A percentile compares a stretch with the other conserved stretches of the same genome.
Conservation (phyloP, 202 grass and related monocot species). For the Panicum virgatum region DNA sequence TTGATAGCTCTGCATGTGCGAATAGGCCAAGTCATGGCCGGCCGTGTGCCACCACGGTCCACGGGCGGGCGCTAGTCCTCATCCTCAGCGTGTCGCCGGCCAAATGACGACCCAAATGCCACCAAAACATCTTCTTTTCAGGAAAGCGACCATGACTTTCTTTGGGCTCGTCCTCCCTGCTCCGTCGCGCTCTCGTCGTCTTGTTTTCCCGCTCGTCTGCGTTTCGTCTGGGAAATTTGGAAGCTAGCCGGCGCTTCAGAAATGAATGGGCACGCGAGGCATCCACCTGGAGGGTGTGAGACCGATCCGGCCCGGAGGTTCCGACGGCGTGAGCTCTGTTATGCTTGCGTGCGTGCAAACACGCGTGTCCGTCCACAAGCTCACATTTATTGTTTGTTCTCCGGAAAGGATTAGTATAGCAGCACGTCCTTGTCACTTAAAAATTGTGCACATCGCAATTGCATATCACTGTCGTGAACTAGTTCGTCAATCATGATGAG, state of each 20-base stretch:
- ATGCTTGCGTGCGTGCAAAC: constrained; percentile 40
- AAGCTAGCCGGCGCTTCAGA: constrained; percentile 8
- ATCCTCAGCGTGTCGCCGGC: not conserved
- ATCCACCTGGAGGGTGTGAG: constrained; percentile 33
- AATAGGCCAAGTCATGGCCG: constrained; percentile 35
- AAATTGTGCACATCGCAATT: not conserved
- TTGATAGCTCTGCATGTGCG: constrained; percentile 20
- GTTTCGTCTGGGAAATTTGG: constrained; percentile 7
- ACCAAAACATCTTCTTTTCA: constrained; percentile 15
- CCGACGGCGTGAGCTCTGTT: constrained; percentile 47
- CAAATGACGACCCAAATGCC: constrained; percentile 22
- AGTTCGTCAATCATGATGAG: constrained; percentile 15
- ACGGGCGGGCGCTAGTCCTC: not conserved
- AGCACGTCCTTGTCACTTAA: not conserved
- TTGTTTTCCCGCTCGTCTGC: constrained; percentile 42
- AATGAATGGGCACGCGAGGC: constrained; percentile 49
- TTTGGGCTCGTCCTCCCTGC: not conserved
- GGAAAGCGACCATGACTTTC: not conserved
- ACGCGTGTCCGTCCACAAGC: constrained; percentile 29
- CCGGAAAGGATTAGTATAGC: not conserved
- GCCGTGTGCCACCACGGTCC: constrained; percentile 46
- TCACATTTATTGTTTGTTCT: constrained; percentile 41
- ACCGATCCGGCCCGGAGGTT: not conserved
- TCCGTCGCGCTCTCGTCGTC: not conserved
- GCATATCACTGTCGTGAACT: not conserved